Base-by-base conservation (phyloP, 768 basidiomycete species). In the Naganishia vaughanmartiniae region DNA sequence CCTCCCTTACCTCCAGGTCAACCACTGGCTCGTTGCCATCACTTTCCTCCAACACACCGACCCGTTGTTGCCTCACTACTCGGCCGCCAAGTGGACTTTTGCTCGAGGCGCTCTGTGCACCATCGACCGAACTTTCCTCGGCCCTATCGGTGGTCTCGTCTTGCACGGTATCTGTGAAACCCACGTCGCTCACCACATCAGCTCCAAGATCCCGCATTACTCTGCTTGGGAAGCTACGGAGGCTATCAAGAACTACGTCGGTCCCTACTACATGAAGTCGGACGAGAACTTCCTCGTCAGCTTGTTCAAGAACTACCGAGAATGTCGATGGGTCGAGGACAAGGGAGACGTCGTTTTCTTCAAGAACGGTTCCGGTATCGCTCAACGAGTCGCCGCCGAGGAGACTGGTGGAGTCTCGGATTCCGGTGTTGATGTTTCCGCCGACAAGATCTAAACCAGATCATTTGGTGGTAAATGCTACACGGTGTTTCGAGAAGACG, bases 11-110 rank as follows among this genome's bases (percentile, higher is more conserved):
- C 85, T 98, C 71, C 92, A 90, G 90, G 79, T 83, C 75, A 81
- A 82, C 79, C 73, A 80, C 85, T 96, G 93, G 93, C 86, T 97
- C 66, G 92, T 97, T 69, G 77, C 93, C 76, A 96, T 97, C 84
- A 96, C 93, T 24, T 97, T 92, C 89, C 85, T 97, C 63, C 95
- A 99, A 84, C 95, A 99, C 85, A 97, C 95, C 76, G 95, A 97
- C 83, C 92, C 94, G 24, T 81, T 90, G 55, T 87, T 98, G 54
- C 94, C 94, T 58, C 95, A 97, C 83, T 97, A 96, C 85, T 90
- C 91, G 73, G 87, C 89, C 17, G 79, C 87, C 45, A 89, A 90
- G 78, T 97, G 95, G 85, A 93, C 89, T 46, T 99, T 98, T 86
- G 84, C 89, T 54, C 91, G 93, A 75, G 95, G 95, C 70, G 95